Conservation (phyloP, 2,329 filamentous ascomycete species). For the Macrophomina phaseolina region DNA sequence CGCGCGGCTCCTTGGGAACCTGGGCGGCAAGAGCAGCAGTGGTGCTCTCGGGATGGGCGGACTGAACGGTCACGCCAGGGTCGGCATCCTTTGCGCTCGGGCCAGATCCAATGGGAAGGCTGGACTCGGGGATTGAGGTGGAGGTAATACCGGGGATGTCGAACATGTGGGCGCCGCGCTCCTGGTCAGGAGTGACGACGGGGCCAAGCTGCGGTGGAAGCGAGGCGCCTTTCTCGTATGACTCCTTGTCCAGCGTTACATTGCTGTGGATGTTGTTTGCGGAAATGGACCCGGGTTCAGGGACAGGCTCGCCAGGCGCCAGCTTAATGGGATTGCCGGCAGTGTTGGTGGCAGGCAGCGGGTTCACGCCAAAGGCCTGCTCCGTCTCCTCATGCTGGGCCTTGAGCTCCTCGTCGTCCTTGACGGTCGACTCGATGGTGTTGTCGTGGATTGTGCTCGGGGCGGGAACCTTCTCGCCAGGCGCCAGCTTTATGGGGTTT, state of each 20-base stretch:
- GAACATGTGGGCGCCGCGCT: constrained; percentile 53
- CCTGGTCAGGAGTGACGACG: constrained; percentile 52
- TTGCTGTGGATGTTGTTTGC: constrained; percentile 72
- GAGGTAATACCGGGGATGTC: constrained; percentile 57
- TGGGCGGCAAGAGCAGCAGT: constrained; percentile 53
- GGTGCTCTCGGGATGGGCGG: constrained; percentile 51
- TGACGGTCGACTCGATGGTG: constrained; percentile 68
- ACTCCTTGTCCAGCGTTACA: constrained; percentile 74
- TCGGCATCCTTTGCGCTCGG: constrained; percentile 42
- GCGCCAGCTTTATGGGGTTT: constrained; percentile 79
- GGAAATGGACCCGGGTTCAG: constrained; percentile 67
- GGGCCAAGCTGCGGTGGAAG: constrained; percentile 51
- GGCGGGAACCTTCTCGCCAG: constrained; percentile 81
- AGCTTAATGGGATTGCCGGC: constrained; percentile 80
- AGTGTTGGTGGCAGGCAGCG: constrained; percentile 63
- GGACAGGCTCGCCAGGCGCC: constrained; percentile 80
- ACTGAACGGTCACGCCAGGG: constrained; percentile 49
- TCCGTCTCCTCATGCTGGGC: constrained; percentile 43
- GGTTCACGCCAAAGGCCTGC: constrained; percentile 61
- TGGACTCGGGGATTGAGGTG: constrained; percentile 81
- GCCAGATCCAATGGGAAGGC: constrained; percentile 67
- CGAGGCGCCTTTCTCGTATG: constrained; percentile 81
- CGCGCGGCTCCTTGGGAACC: constrained; percentile 52
- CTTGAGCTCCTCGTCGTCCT: constrained; percentile 40
- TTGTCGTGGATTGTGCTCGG: constrained; percentile 67